These are phyloP conservation scores for Haberlea rhodopensis DNA, from an alignment of 257 asterid species.

Conservation along the genomic window DNA sequence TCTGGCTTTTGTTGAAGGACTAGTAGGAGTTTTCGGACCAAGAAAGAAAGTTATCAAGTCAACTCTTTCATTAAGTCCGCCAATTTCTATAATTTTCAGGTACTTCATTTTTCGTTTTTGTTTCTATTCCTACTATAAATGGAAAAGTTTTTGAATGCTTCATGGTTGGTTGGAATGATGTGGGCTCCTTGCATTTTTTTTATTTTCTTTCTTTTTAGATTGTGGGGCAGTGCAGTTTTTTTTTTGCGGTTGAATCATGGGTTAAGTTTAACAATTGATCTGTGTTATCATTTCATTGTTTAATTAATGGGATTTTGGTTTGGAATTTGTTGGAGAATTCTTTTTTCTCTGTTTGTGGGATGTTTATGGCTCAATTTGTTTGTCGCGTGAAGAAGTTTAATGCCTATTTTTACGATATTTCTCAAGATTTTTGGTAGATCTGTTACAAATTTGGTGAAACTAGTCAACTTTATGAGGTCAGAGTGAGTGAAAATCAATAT, in stretches of 20 bases:
- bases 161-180: conserved; percentile 1
- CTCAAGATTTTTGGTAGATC: conserved; percentile 26
- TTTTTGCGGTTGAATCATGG: not conserved
- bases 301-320: not conserved
- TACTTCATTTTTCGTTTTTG: not conserved
- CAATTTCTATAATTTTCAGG: not conserved
- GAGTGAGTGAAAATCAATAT: not conserved
- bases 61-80: not conserved
- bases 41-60: not conserved
- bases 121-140: not conserved
- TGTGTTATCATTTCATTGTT: not conserved
- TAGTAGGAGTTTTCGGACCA: not conserved
- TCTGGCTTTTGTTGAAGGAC: conserved; percentile 1
- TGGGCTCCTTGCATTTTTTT: conserved; percentile 9
- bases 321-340: not conserved
- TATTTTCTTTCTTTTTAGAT: not conserved
- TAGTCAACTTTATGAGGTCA: conserved; percentile 3
- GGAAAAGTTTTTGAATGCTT: not conserved
- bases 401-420: not conserved
- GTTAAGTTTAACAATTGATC: not conserved
- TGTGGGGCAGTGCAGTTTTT: not conserved
- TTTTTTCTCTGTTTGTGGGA: not conserved
- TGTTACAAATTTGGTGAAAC: conserved; percentile 24
- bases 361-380: not conserved
- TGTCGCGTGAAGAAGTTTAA: not conserved